A percentile compares a stretch with the other conserved stretches of the same genome.
Conservation (phyloP, 352 stramenopile genomes). For the Plasmopara muralis region DNA sequence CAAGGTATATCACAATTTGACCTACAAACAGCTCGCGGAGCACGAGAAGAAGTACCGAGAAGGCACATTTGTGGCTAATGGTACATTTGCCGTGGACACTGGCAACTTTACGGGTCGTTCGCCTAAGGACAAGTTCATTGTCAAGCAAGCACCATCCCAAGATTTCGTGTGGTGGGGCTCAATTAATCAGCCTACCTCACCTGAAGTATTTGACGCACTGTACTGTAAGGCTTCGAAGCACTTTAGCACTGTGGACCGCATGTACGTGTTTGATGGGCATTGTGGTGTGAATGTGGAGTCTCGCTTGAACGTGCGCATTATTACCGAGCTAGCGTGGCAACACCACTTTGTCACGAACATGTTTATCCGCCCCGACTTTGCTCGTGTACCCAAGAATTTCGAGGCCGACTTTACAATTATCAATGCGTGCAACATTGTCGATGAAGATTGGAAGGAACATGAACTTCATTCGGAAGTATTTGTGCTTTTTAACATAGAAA, state of each 20-base stretch:
- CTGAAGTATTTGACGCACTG: slow-evolving; percentile 94
- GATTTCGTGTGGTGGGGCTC: slow-evolving; percentile 96
- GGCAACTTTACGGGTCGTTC: slow-evolving; percentile 98
- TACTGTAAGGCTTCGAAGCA: slow-evolving; percentile 91
- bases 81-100: slow-evolving; percentile 96
- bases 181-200: slow-evolving; percentile 92
- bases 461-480: slow-evolving; percentile 94
- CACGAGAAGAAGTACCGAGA: slow-evolving; percentile 95
- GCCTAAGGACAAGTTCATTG: slow-evolving; percentile 98
- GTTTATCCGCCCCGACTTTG: slow-evolving; percentile 86
- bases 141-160: slow-evolving; percentile 88
- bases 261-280: slow-evolving; percentile 97
- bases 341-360: slow-evolving; percentile 98
- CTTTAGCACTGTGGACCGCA: slow-evolving; percentile 89
- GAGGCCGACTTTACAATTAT: slow-evolving; percentile 97
- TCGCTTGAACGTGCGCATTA: slow-evolving; percentile 93
- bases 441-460: slow-evolving; percentile 92
- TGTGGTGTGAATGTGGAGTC: slow-evolving; percentile 89
- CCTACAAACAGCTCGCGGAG: slow-evolving; percentile 92
- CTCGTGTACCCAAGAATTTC: slow-evolving; percentile 88
- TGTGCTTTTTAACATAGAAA: slow-evolving; percentile 96
- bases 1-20: slow-evolving; percentile 95
- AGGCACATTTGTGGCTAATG: slow-evolving; percentile 81
- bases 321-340: slow-evolving; percentile 97
- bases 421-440: slow-evolving; percentile 93